Conservation (phyloP, 192 early-diverging fungal genomes). For the Powellomyces hirtus region DNA sequence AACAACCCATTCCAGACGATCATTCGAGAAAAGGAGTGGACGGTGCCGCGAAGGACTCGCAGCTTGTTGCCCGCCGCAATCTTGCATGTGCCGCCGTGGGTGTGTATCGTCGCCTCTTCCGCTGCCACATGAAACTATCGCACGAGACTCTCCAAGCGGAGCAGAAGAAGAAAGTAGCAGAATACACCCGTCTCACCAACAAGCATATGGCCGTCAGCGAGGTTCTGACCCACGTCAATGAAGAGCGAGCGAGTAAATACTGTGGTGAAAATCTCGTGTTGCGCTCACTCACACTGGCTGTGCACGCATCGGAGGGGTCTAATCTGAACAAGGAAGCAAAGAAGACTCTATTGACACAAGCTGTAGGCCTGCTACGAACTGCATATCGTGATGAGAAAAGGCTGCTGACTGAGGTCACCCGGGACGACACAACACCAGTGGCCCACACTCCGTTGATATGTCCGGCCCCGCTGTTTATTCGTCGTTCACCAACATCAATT, state of each 20-base stretch:
- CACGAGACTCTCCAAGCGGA: not conserved
- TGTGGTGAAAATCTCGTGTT: constrained; percentile 35
- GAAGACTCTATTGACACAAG: constrained; percentile 12
- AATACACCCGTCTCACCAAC: constrained; percentile 34
- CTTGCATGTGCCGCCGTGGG: constrained; percentile 28
- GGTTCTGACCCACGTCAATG: not conserved
- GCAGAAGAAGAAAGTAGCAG: constrained; percentile 19
- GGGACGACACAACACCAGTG: not conserved
- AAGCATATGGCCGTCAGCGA: constrained; percentile 13
- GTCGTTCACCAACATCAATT: constrained; percentile 38
- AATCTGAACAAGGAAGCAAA: constrained; percentile 23
- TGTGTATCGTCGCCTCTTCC: constrained; percentile 21
- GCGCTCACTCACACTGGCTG: constrained; percentile 23
- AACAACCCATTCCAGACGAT: too few species aligned
- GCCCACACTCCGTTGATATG: constrained; percentile 13
- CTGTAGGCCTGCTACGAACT: constrained; percentile 9
- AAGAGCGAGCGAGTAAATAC: constrained; percentile 13
- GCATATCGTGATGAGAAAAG: constrained; percentile 22
- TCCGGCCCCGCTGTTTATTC: constrained; percentile 38
- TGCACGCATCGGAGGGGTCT: constrained; percentile 17
- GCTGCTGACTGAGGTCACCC: constrained; percentile 1
- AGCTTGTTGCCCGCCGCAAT: constrained; percentile 1
- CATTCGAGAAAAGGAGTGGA: not conserved
- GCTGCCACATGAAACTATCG: constrained; percentile 33
- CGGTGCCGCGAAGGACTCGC: not conserved